phyloP scores from a whole-genome alignment of 1,284 basidiomycete genomes.

The Trichosporon sp. region DNA sequence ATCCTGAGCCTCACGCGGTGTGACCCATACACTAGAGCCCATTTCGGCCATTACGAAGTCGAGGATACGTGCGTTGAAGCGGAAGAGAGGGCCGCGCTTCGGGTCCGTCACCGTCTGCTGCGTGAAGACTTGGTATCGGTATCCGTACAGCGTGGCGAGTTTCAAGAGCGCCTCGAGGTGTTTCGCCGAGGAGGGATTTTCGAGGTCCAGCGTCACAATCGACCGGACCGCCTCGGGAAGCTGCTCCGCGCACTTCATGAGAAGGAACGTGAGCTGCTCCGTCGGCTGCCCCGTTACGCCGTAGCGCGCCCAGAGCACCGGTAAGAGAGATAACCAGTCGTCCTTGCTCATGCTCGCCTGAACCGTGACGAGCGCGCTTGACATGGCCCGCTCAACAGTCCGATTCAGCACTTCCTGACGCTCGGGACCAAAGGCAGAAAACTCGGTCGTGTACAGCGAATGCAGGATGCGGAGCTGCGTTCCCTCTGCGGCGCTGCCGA shows the following conservation, averaged over 20 bases:
- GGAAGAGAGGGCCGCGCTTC: conserved; percentile 45
- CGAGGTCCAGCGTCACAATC: conserved; percentile 38
- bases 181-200: conserved; percentile 21
- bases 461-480: conserved; percentile 14
- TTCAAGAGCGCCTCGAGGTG: conserved; percentile 38
- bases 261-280: conserved; percentile 37
- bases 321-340: conserved; percentile 42
- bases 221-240: conserved; percentile 31
- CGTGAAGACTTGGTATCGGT: conserved; percentile 45
- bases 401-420: conserved; percentile 12
- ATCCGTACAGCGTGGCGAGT: conserved; percentile 42
- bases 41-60: conserved; percentile 51
- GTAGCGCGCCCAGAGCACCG: conserved; percentile 41
- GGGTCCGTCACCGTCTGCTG: conserved; percentile 40
- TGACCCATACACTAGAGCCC: conserved; percentile 44
- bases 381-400: conserved; percentile 10
- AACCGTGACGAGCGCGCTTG: conserved; percentile 37
- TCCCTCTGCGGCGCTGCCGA: neutral
- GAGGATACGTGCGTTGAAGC: conserved; percentile 39
- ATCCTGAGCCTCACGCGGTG: conserved; percentile 47
- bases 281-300: conserved; percentile 22
- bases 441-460: conserved; percentile 8
- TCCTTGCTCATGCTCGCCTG: conserved; percentile 40
- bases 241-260: conserved; percentile 50
- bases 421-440: neutral